Percentiles rank a stretch among this genome's conserved stretches.
These are phyloP conservation scores for Nicotiana sylvestris DNA, from an alignment of 257 asterid genomes.

Conservation along the genomic window DNA sequence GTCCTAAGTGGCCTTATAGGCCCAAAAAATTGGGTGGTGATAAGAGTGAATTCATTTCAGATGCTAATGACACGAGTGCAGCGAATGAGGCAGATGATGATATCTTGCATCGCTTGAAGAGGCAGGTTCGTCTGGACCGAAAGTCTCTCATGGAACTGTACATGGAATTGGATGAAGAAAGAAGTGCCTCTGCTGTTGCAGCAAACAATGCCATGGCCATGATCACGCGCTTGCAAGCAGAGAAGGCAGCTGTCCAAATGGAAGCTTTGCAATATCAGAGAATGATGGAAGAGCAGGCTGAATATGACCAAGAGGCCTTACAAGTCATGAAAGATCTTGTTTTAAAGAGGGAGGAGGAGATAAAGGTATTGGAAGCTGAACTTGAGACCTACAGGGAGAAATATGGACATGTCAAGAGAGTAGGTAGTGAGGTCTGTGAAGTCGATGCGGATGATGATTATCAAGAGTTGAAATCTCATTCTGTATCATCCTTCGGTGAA, in stretches of 20 bases:
- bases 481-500: slow-evolving; percentile 34
- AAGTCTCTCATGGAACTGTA: slow-evolving; percentile 66
- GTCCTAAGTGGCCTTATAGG: slow-evolving; percentile 59
- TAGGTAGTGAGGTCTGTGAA: slow-evolving; percentile 65
- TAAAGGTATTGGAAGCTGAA: slow-evolving; percentile 52
- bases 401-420: slow-evolving; percentile 42
- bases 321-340: slow-evolving; percentile 56
- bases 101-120: slow-evolving; percentile 30
- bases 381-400: slow-evolving; percentile 51
- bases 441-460: slow-evolving; percentile 61
- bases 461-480: slow-evolving; percentile 51
- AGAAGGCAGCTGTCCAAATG: slow-evolving; percentile 95
- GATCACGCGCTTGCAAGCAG: slow-evolving; percentile 88
- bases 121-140: slow-evolving; percentile 58
- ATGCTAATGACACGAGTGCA: slow-evolving; percentile 32
- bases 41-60: slow-evolving; percentile 31
- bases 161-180: slow-evolving; percentile 87
- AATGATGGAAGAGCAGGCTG: slow-evolving; percentile 98
- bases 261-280: slow-evolving; percentile 95
- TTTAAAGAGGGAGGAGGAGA: slow-evolving; percentile 58
- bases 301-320: slow-evolving; percentile 74
- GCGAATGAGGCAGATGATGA: slow-evolving; percentile 41
- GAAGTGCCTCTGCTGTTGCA: slow-evolving; percentile 86
- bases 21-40: slow-evolving; percentile 31
- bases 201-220: slow-evolving; percentile 97